phyloP scores from a whole-genome alignment of 1,284 basidiomycete species.

The Lignosus rhinocerotis region DNA sequence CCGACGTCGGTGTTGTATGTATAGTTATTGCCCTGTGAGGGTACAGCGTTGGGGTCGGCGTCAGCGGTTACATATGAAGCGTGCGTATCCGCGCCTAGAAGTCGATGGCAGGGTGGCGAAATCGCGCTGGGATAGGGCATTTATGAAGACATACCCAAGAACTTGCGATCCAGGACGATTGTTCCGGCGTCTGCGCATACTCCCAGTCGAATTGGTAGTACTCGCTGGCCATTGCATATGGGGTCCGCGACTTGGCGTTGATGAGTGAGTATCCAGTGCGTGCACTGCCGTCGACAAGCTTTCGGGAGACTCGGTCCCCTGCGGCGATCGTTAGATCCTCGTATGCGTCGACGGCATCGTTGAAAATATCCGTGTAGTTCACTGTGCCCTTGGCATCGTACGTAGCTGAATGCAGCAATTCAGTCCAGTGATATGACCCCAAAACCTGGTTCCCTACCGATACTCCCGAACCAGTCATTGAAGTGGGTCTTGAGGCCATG shows the following conservation, averaged over 20 bases:
- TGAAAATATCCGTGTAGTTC: constrained; percentile 48
- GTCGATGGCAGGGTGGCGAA: constrained; percentile 21
- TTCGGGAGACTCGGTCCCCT: constrained; percentile 44
- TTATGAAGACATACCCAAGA: constrained; percentile 44
- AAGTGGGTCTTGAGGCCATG: constrained; percentile 49
- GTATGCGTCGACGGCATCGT: constrained; percentile 43
- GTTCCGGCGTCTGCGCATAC: constrained; percentile 52
- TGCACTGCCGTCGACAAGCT: constrained; percentile 48
- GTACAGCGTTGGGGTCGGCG: too few species aligned
- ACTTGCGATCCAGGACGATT: constrained; percentile 56
- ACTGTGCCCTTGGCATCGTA: constrained; percentile 49
- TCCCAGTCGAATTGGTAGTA: constrained; percentile 59
- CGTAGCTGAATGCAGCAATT: constrained; percentile 42
- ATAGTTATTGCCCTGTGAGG: constrained; percentile 28
- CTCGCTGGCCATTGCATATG: constrained; percentile 49
- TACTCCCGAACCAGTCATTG: constrained; percentile 48
- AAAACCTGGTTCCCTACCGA: constrained; percentile 41
- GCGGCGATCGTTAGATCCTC: constrained; percentile 40
- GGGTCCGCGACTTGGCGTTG: constrained; percentile 43
- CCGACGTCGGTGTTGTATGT: constrained; percentile 65
- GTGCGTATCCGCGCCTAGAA: constrained; percentile 9
- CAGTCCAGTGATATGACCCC: background rate
- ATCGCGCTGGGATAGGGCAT: background rate
- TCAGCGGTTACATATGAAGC: too few species aligned
- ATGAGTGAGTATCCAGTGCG: constrained; percentile 49